Conservation (phyloP, 345 rosid genomes). For the Populus pruinosa region DNA sequence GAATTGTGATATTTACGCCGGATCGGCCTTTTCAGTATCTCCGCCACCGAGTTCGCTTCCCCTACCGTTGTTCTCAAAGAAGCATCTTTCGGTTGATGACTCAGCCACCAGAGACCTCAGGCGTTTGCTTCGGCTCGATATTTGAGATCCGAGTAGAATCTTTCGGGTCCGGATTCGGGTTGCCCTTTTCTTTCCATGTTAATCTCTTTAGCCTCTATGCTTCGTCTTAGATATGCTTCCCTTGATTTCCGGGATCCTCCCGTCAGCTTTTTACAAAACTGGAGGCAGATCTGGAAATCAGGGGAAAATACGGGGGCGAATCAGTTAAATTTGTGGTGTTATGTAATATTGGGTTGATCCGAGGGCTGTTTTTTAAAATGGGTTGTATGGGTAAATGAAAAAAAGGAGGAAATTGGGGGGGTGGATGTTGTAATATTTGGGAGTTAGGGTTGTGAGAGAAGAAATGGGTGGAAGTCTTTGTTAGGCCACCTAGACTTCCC, state of each 20-base stretch:
- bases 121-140: slow-evolving; percentile 56
- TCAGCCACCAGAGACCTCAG: slow-evolving; percentile 63
- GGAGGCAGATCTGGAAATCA: slow-evolving; percentile 15
- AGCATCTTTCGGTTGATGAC: slow-evolving; percentile 38
- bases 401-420: neutral
- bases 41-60: slow-evolving; percentile 64
- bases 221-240: neutral
- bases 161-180: neutral
- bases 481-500: neutral
- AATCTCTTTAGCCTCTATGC: neutral
- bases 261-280: slow-evolving; percentile 9
- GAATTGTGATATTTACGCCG: slow-evolving; percentile 48
- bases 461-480: neutral
- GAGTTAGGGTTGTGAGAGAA: neutral
- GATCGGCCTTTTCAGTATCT: slow-evolving; percentile 50
- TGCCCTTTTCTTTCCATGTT: neutral
- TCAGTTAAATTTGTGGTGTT: neutral
- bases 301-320: slow-evolving; percentile 14
- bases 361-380: neutral
- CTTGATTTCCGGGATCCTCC: neutral
- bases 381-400: slow-evolving; percentile 1
- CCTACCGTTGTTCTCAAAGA: slow-evolving; percentile 54
- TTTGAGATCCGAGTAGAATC: neutral
- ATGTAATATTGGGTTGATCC: neutral
- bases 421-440: slow-evolving; percentile 7